Base-by-base conservation (phyloP, 148 eudicot genomes). In the Cornus kousa region DNA sequence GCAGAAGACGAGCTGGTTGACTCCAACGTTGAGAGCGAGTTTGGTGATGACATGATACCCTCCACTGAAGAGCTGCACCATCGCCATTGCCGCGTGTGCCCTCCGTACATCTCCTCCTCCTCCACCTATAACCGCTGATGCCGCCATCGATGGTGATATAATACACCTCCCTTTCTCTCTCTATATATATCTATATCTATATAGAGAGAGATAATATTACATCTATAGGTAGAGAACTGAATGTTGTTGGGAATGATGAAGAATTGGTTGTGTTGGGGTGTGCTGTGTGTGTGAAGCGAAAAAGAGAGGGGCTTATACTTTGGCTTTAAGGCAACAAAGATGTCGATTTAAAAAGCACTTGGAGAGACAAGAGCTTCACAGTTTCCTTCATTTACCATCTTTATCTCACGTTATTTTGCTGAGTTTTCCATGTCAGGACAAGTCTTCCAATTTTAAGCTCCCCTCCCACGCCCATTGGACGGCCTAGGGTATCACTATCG, bases 41-140 rank as follows among this genome's bases (percentile, higher is more conserved):
- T 91, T 95, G 67, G 97, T 89, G 74, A 93, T 88, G 67, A 95
- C 97, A 78, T 91, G 99, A 81, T 93, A 93, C 2, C 99, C 97
- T 35, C 99, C 99, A 79, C 75, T 57, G 59, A 85, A 82, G 13
- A 91, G 67, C 88, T 93, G 97, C 16, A 93, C 97, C 76, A 87
- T 22, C 68, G 85, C 93, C 93, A 93, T 80, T 20, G 90, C 94
- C 16, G 74, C 76, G 19, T 95, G 97, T 8, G 99, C 97, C 68
- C 79, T 90, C 86, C 81, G 76, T 5, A 71, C 82, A 0, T 93
- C 93, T n/a, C 87, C 84, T 35, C 67, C 72, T 24, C 4, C 71
- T 33, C 19, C 71, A 14, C 71, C 85, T 62, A 43, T 43, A 43
- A 43, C 48, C 48, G 57, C 68, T 20, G 23, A 72, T 70, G 7